Evolutionary conservation across 495 filamentous ascomycete genomes (phyloP), one percentile per base, ranked within the genome.

Genomic region (Neurospora sp.): DNA sequence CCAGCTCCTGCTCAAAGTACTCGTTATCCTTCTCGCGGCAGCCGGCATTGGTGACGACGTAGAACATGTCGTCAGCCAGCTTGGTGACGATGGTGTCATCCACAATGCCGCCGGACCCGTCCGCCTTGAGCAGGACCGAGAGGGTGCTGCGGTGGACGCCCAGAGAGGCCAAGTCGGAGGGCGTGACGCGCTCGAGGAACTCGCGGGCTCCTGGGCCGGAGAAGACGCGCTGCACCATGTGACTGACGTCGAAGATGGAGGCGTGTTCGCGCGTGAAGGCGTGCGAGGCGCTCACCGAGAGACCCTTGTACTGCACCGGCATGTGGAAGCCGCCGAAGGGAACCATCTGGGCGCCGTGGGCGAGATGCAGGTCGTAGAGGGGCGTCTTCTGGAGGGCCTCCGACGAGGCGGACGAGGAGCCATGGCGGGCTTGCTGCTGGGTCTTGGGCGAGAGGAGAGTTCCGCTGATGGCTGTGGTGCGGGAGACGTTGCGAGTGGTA

Each of bases 41-140:
- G 27, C 87, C 96, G n/a, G 96, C 96, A 81, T 99, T 99, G 39
- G 94, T 97, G 69, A 99, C 96, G 44, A 98, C 86, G 82, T 98
- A 97, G 83, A 96, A 97, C 41, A 81, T 77, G 53, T 91, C 88
- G 18, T 87, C 86, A 16, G 84, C 85, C 11, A 94, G 85, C 72
- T 90, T 84, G 27, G 94, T 96, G 76, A 99, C 91, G 71, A 99
- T 91, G 9, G 91, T 92, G 81, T 99, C 96, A 78, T 99, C 96
- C 38, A 97, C 88, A 73, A 98, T 97, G 18, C 96, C 95, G 41
- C 96, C 96, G 0, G 91, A 95, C 0, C 75, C 84, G 41, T 79
- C 85, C 4, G 90, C 89, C 76, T 90, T 90, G 40, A 99, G 85
- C 22, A 99, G 84, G n/a, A 88, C 89, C 9, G 91, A 94, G 3